These are phyloP conservation scores for Colletotrichum gloeosporioides DNA, from an alignment of 2,329 filamentous ascomycete genomes.

Conservation along the genomic window DNA sequence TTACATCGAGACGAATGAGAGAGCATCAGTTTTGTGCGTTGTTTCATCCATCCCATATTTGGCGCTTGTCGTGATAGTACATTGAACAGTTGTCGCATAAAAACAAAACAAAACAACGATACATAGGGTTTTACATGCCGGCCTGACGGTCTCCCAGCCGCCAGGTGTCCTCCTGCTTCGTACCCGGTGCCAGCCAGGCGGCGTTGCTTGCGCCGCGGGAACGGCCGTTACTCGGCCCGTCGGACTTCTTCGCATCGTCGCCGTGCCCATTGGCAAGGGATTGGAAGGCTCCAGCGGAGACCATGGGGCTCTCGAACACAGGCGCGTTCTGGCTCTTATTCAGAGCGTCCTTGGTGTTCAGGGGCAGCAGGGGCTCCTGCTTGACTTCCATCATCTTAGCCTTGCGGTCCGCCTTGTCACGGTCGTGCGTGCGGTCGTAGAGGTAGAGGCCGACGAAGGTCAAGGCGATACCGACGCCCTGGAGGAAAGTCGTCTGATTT, in stretches of 20 bases:
- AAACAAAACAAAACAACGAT: slow-evolving; percentile 14
- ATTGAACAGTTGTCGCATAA: slow-evolving; percentile 2
- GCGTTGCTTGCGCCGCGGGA: slow-evolving; percentile 52
- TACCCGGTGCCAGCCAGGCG: slow-evolving; percentile 78
- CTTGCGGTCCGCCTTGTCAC: slow-evolving; percentile 84
- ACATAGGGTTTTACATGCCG: slow-evolving; percentile 19
- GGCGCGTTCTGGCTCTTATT: slow-evolving; percentile 33
- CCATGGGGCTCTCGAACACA: slow-evolving; percentile 42
- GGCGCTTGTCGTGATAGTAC: slow-evolving; percentile 11
- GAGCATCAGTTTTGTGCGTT: not conserved
- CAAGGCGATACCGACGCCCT: slow-evolving; percentile 83
- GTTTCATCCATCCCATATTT: not conserved
- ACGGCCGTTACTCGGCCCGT: slow-evolving; percentile 48
- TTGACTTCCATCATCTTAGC: slow-evolving; percentile 69
- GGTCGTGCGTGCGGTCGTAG: slow-evolving; percentile 91
- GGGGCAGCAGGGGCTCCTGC: slow-evolving; percentile 68
- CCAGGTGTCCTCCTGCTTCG: slow-evolving; percentile 89
- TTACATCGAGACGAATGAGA: not conserved
- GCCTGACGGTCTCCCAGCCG: slow-evolving; percentile 39
- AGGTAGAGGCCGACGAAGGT: slow-evolving; percentile 94
- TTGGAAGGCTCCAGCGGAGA: slow-evolving; percentile 19
- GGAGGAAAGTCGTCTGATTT: slow-evolving; percentile 81
- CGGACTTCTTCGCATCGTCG: slow-evolving; percentile 62
- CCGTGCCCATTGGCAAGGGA: slow-evolving; percentile 51
- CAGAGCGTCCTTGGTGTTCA: slow-evolving; percentile 53